Evolutionary conservation across 495 filamentous ascomycete genomes (phyloP).

Genomic region (Podospora didyma): DNA sequence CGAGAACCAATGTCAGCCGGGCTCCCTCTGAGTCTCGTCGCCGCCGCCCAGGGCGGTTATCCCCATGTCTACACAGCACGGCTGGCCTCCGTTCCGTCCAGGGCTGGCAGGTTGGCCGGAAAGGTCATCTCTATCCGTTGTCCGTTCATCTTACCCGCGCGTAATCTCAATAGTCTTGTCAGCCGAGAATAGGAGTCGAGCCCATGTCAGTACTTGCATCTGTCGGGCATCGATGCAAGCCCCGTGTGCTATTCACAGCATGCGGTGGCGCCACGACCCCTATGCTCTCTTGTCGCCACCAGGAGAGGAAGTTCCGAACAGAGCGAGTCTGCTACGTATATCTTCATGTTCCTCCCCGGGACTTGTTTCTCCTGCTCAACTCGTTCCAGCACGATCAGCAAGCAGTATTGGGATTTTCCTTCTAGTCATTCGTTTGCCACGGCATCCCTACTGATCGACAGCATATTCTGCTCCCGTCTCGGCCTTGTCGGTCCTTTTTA

Average conservation of each 20-base stretch:
- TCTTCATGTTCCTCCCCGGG: too few relatives aligned
- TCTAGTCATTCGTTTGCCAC: conserved; percentile 11
- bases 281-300: too few relatives aligned
- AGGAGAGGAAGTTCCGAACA: too few relatives aligned
- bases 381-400: not conserved
- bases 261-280: too few relatives aligned
- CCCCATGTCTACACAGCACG: not conserved
- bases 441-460: not conserved
- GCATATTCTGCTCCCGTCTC: not conserved
- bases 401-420: not conserved
- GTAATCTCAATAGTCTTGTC: too few relatives aligned
- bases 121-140: not conserved
- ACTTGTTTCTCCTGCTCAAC: not conserved
- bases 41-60: not conserved
- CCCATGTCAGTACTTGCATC: too few relatives aligned
- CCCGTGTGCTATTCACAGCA: too few relatives aligned
- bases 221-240: too few relatives aligned
- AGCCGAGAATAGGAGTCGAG: too few relatives aligned
- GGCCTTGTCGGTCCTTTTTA: too few relatives aligned
- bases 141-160: too few relatives aligned
- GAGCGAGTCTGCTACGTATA: too few relatives aligned
- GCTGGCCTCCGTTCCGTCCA: not conserved
- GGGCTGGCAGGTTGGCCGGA: not conserved
- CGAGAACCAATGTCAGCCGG: not conserved
- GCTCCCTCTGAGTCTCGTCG: not conserved